These are phyloP conservation scores for Tolypocladium ovalisporum DNA, from an alignment of 2,329 filamentous ascomycete species.

Conservation along the genomic window DNA sequence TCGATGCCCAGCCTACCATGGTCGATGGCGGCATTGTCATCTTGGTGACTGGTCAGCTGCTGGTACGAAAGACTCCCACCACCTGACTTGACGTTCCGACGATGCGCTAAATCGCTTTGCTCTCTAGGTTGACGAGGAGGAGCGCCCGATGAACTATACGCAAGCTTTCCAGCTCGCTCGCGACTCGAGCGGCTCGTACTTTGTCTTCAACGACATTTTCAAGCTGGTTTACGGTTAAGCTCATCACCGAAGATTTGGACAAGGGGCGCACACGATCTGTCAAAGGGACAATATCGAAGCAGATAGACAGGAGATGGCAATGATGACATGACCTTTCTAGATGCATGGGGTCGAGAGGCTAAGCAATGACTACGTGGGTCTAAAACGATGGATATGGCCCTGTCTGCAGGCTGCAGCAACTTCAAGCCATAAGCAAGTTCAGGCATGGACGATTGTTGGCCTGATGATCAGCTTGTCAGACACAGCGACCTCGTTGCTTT, in stretches of 20 bases:
- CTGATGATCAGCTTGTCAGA: too few species aligned
- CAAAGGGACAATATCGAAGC: neutral
- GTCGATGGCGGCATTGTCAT: conserved; percentile 63
- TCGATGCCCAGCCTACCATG: conserved; percentile 73
- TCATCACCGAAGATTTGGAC: neutral
- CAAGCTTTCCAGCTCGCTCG: conserved; percentile 80
- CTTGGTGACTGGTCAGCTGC: conserved; percentile 74
- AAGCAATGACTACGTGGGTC: conserved; percentile 2
- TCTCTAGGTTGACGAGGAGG: conserved; percentile 71
- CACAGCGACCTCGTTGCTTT: too few species aligned
- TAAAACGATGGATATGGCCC: neutral
- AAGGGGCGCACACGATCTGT: neutral
- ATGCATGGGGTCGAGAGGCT: neutral
- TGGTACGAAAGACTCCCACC: conserved; percentile 43
- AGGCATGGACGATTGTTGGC: conserved; percentile 2
- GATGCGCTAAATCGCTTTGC: conserved; percentile 1
- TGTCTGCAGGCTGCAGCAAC: conserved; percentile 2
- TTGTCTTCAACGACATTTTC: conserved; percentile 92
- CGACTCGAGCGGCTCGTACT: conserved; percentile 59
- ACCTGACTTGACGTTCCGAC: neutral
- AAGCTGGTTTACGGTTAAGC: conserved; percentile 63
- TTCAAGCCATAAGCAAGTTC: conserved; percentile 2
- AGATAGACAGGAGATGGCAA: neutral
- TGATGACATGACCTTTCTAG: neutral
- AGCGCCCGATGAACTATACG: conserved; percentile 80